A percentile compares a stretch with the other conserved stretches of the same genome.
These are phyloP conservation scores for Platanthera guangdongensis DNA, from an alignment of 106 monocot species.

Conservation along the genomic window DNA sequence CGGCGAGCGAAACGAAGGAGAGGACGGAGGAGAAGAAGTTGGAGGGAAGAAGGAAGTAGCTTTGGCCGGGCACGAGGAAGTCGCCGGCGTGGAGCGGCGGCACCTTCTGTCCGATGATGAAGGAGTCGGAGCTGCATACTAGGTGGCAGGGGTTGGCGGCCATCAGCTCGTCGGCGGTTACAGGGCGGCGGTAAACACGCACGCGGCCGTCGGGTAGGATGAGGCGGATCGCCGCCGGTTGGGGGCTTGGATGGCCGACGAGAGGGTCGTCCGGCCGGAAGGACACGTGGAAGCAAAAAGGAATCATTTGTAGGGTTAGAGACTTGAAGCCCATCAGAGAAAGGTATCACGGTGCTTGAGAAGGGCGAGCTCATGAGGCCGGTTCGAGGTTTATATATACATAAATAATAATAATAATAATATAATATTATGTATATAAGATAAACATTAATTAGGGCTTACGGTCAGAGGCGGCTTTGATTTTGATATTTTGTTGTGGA, in stretches of 20 bases:
- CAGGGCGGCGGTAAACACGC: conserved; percentile 25
- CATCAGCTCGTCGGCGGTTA: conserved; percentile 54
- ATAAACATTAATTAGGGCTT: no score
- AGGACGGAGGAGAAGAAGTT: conserved; percentile 76
- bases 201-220: conserved; percentile 49
- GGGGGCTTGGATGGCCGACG: not conserved
- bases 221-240: not conserved
- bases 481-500: no score
- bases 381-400: no score
- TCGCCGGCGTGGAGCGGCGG: conserved; percentile 45
- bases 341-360: no score
- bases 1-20: conserved; percentile 61
- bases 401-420: no score
- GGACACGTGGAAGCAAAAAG: not conserved
- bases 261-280: not conserved
- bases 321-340: not conserved
- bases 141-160: conserved; percentile 45
- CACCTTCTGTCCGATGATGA: conserved; percentile 63
- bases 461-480: no score
- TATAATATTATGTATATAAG: no score
- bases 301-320: conserved; percentile 1
- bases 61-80: conserved; percentile 46
- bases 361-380: no score
- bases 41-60: conserved; percentile 70
- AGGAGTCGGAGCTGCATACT: conserved; percentile 69